A percentile compares a stretch with the other conserved stretches of the same genome.
phyloP scores from a whole-genome alignment of 176 grass and related monocot species.

The Zea luxurians region DNA sequence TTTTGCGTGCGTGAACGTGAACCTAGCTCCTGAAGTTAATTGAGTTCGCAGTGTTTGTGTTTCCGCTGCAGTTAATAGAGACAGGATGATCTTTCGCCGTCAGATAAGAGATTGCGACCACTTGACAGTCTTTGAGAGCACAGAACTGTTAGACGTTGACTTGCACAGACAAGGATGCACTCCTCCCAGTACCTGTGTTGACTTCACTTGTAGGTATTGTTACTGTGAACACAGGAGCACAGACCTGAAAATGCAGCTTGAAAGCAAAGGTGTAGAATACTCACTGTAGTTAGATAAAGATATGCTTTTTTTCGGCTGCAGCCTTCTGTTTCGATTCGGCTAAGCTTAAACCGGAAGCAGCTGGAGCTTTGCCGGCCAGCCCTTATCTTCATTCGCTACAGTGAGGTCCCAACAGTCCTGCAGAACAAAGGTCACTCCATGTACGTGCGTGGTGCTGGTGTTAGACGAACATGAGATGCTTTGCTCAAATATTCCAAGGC shows the following conservation, averaged over 20 bases:
- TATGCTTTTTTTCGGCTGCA: slow-evolving; percentile 32
- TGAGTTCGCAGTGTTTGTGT: background rate
- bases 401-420: slow-evolving; percentile 30
- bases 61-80: background rate
- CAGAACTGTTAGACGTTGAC: slow-evolving; percentile 26
- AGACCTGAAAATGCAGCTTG: slow-evolving; percentile 32
- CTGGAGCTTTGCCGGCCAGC: slow-evolving; percentile 26
- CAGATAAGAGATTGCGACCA: background rate
- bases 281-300: slow-evolving; percentile 41
- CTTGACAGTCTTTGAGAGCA: slow-evolving; percentile 22
- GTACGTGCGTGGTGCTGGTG: slow-evolving; percentile 19
- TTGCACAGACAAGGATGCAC: background rate
- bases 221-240: slow-evolving; percentile 26
- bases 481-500: slow-evolving; percentile 46
- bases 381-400: slow-evolving; percentile 41
- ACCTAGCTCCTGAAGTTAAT: background rate
- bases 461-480: slow-evolving; percentile 42
- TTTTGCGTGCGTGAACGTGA: slow-evolving; percentile 11
- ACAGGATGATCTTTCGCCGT: background rate
- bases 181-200: slow-evolving; percentile 10
- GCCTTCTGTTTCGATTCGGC: slow-evolving; percentile 23
- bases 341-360: slow-evolving; percentile 33
- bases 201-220: background rate
- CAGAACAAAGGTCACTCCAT: slow-evolving; percentile 15
- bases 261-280: slow-evolving; percentile 36